Evolutionary conservation across 192 early-diverging fungal species (phyloP).

Genomic region (Coemansia sp.): DNA sequence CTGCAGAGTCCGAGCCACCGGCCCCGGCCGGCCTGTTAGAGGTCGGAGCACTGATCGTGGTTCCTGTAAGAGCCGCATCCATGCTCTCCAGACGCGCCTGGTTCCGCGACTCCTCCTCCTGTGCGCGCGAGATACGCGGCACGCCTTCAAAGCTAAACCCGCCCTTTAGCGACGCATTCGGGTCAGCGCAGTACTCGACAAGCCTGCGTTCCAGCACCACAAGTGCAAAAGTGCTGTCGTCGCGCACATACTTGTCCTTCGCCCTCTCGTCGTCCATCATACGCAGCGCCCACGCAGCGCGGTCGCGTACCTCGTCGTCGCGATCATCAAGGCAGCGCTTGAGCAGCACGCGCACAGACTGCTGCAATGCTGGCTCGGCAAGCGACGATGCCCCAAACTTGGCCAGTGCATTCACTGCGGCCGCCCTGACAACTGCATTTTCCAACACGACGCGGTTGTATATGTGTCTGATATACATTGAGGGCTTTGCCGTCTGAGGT

Average conservation of each 20-base stretch:
- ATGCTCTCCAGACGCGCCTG: constrained; percentile 55
- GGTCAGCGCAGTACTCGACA: constrained; percentile 79
- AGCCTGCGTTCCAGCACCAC: constrained; percentile 83
- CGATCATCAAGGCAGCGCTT: constrained; percentile 93
- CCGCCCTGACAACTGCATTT: constrained; percentile 92
- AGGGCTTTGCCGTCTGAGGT: constrained; percentile 85
- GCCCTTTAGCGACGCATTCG: constrained; percentile 56
- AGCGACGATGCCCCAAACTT: constrained; percentile 84
- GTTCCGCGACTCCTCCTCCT: constrained; percentile 79
- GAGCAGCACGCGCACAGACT: constrained; percentile 82
- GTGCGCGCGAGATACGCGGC: constrained; percentile 80
- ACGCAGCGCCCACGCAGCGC: constrained; percentile 85
- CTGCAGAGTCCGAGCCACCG: neutral
- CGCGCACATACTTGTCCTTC: constrained; percentile 71
- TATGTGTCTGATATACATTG: constrained; percentile 98
- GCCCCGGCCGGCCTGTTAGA: constrained; percentile 1
- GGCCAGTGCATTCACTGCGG: constrained; percentile 92
- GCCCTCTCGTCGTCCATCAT: constrained; percentile 68
- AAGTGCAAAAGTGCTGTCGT: constrained; percentile 87
- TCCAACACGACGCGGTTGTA: constrained; percentile 99
- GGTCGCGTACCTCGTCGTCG: constrained; percentile 98
- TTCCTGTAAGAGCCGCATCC: constrained; percentile 49
- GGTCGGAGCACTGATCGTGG: constrained; percentile 27
- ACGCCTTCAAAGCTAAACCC: constrained; percentile 78
- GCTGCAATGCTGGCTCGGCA: constrained; percentile 67